phyloP scores from a whole-genome alignment of 805 yeast species.

The Saitoella complicata region DNA sequence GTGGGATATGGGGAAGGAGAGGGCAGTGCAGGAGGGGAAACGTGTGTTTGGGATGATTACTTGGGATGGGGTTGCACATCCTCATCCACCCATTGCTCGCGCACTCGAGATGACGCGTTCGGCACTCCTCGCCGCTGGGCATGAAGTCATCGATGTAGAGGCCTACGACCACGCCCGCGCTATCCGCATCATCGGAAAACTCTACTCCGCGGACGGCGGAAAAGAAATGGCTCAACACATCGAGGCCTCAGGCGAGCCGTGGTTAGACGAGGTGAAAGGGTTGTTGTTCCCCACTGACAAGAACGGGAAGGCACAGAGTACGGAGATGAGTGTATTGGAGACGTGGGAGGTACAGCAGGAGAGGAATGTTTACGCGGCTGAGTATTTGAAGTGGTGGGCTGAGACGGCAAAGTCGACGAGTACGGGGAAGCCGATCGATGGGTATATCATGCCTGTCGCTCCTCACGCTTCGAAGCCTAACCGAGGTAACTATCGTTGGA shows the following conservation, averaged over 20 bases:
- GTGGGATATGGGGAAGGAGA: conserved; percentile 20
- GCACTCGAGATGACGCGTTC: conserved; percentile 26
- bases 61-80: conserved; percentile 30
- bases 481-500: background rate
- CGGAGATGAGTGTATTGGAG: no score
- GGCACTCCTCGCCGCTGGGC: conserved; percentile 25
- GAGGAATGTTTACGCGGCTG: no score
- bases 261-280: no score
- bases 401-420: conserved; percentile 7
- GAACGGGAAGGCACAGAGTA: no score
- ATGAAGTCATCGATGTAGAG: conserved; percentile 33
- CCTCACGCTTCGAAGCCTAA: no score
- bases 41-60: conserved; percentile 27
- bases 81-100: conserved; percentile 34
- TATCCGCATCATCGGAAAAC: background rate
- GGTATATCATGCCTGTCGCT: conserved; percentile 8
- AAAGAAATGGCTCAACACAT: background rate
- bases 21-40: conserved; percentile 20
- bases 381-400: conserved; percentile 8
- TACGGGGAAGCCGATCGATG: conserved; percentile 12
- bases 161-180: conserved; percentile 21
- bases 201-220: background rate
- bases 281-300: no score
- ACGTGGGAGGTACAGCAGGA: no score
- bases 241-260: background rate